Conservation (phyloP, 192 early-diverging fungal genomes). For the Coemansia sp. region DNA sequence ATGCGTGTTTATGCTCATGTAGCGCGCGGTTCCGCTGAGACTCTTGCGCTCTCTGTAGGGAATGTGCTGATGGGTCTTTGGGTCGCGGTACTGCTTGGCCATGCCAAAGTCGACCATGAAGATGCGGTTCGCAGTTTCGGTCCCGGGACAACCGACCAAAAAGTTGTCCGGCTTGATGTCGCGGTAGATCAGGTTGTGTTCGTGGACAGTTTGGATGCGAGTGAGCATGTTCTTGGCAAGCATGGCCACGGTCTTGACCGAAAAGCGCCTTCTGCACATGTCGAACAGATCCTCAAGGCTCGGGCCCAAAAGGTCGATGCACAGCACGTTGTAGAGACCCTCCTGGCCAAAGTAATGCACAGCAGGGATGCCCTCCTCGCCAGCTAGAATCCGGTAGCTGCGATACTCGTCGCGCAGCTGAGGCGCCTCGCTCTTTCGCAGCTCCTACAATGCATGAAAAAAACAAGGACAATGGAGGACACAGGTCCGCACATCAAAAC, state of each 20-base stretch:
- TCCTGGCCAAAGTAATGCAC: slow-evolving; percentile 97
- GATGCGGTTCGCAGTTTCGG: slow-evolving; percentile 62
- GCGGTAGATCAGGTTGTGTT: slow-evolving; percentile 92
- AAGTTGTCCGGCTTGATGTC: slow-evolving; percentile 99
- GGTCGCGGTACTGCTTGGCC: slow-evolving; percentile 97
- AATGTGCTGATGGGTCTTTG: slow-evolving; percentile 94
- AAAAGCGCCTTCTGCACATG: slow-evolving; percentile 86
- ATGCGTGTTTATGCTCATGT: slow-evolving; percentile 99
- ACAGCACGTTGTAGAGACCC: slow-evolving; percentile 91
- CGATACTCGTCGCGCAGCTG: slow-evolving; percentile 95
- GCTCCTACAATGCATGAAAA: slow-evolving; percentile 56
- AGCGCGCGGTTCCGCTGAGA: slow-evolving; percentile 92
- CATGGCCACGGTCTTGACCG: slow-evolving; percentile 93
- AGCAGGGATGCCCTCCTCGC: slow-evolving; percentile 79
- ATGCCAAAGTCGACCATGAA: slow-evolving; percentile 98
- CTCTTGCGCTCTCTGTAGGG: slow-evolving; percentile 95
- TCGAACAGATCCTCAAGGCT: slow-evolving; percentile 96
- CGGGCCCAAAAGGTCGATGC: slow-evolving; percentile 91
- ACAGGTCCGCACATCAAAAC: background rate
- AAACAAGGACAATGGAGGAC: slow-evolving; percentile 5
- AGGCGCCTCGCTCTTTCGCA: slow-evolving; percentile 93
- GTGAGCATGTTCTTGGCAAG: slow-evolving; percentile 89
- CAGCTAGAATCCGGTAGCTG: slow-evolving; percentile 90
- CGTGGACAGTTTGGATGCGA: slow-evolving; percentile 90
- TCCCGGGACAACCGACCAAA: slow-evolving; percentile 76